Evolutionary conservation across 2,329 filamentous ascomycete species (phyloP).

Genomic region (Hirsutella minnesotensis): DNA sequence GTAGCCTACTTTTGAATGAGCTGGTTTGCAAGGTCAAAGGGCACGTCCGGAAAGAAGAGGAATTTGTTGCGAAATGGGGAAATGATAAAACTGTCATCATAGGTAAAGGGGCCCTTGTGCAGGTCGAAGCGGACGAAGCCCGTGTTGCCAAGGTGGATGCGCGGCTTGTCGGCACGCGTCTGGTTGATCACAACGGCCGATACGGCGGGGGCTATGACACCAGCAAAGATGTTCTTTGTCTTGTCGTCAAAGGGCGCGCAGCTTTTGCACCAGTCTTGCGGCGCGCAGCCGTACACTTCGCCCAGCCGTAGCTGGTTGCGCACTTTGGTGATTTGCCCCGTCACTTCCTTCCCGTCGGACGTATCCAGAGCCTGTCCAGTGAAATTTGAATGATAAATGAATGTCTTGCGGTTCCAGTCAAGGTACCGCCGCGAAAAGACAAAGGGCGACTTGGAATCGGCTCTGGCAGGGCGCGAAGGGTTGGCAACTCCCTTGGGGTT

Average conservation of each 20-base stretch:
- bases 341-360: constrained; percentile 30
- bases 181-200: constrained; percentile 39
- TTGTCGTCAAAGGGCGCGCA: constrained; percentile 40
- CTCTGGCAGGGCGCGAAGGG: constrained; percentile 25
- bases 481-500: constrained; percentile 25
- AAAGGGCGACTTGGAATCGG: constrained; percentile 24
- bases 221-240: constrained; percentile 40
- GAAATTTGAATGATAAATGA: constrained; percentile 48
- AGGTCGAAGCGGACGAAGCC: constrained; percentile 51
- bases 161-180: constrained; percentile 33
- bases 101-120: constrained; percentile 50
- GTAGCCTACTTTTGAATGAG: constrained; percentile 16
- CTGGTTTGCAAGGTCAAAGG: constrained; percentile 28
- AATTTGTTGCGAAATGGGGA: constrained; percentile 43
- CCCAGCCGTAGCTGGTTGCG: constrained; percentile 44
- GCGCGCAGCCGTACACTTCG: constrained; percentile 46
- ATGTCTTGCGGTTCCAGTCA: constrained; percentile 57
- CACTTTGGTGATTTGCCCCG: constrained; percentile 34
- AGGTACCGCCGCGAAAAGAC: constrained; percentile 49
- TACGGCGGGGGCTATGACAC: constrained; percentile 36
- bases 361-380: constrained; percentile 39
- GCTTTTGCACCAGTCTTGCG: constrained; percentile 44
- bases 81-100: constrained; percentile 39
- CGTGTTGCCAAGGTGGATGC: constrained; percentile 49
- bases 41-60: constrained; percentile 39